phyloP scores from a whole-genome alignment of 202 grass and related monocot species.

The Dendrocalamus latiflorus region DNA sequence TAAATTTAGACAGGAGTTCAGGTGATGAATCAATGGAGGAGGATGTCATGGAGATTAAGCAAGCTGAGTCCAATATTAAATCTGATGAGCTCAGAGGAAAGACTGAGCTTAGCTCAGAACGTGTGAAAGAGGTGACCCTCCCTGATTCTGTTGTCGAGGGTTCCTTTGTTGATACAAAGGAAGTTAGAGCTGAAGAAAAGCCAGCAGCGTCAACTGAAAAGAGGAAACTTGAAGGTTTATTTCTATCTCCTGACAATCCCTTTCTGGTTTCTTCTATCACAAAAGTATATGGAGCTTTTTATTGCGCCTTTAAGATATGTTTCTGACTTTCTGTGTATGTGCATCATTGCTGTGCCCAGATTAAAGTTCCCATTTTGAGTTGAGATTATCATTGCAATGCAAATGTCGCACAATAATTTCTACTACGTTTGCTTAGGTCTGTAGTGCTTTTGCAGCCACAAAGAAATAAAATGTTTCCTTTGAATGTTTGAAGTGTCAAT shows the following conservation, averaged over 20 bases:
- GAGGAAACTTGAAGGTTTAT: too few species aligned
- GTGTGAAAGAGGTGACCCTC: too few species aligned
- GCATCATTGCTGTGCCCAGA: background rate
- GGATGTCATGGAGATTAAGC: too few species aligned
- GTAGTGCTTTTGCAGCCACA: background rate
- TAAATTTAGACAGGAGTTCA: too few species aligned
- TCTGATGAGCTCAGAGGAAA: too few species aligned
- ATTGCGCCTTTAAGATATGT: background rate
- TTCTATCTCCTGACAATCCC: background rate
- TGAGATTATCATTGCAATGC: background rate
- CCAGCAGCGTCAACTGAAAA: too few species aligned
- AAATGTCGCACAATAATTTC: slow-evolving; percentile 4
- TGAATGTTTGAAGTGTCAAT: background rate
- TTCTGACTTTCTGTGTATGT: background rate
- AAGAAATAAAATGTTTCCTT: background rate
- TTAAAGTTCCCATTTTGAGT: background rate
- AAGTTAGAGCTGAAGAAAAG: too few species aligned
- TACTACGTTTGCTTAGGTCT: background rate
- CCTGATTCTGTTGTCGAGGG: too few species aligned
- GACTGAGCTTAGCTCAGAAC: too few species aligned
- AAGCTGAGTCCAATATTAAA: too few species aligned
- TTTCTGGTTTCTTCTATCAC: background rate
- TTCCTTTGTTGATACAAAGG: too few species aligned
- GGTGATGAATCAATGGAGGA: too few species aligned
- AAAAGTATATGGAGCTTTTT: background rate